Evolutionary conservation across 2,329 filamentous ascomycete species (phyloP).

Genomic region (Penicillium sp.): DNA sequence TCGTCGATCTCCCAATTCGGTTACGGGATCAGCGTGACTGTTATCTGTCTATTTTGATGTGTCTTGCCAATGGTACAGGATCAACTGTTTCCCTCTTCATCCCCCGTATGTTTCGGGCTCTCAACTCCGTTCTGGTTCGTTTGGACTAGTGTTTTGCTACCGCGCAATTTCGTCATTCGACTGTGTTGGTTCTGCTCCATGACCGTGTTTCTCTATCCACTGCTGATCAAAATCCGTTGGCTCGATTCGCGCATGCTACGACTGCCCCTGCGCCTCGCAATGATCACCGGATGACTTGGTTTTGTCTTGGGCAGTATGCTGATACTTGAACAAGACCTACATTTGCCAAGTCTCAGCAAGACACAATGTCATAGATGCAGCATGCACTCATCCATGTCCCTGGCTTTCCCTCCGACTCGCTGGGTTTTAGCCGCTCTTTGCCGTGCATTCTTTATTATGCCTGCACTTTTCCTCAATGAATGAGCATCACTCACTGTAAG

Average conservation of each 20-base stretch:
- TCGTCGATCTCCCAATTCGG: conserved; percentile 5
- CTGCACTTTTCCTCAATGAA: background rate
- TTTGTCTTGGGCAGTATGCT: background rate
- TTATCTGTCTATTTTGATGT: conserved; percentile 15
- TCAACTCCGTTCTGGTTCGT: background rate
- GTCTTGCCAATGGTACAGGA: background rate
- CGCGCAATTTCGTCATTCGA: background rate
- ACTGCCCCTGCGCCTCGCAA: background rate
- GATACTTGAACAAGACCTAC: background rate
- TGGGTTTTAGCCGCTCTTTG: conserved; percentile 1
- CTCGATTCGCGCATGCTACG: background rate
- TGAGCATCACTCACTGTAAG: background rate
- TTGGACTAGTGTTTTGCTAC: background rate
- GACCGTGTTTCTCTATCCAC: background rate
- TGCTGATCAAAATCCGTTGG: background rate
- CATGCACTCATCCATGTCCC: background rate
- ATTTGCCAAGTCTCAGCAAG: background rate
- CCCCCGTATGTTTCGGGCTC: background rate
- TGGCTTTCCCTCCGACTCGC: conserved; percentile 1
- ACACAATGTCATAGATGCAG: background rate
- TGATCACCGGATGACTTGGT: background rate
- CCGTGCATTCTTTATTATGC: background rate
- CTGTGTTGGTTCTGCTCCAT: background rate
- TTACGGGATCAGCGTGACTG: conserved; percentile 2
- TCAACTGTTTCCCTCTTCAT: background rate